These are phyloP conservation scores for Ustilago crameri DNA, from an alignment of 1,284 basidiomycete genomes.

Conservation along the genomic window DNA sequence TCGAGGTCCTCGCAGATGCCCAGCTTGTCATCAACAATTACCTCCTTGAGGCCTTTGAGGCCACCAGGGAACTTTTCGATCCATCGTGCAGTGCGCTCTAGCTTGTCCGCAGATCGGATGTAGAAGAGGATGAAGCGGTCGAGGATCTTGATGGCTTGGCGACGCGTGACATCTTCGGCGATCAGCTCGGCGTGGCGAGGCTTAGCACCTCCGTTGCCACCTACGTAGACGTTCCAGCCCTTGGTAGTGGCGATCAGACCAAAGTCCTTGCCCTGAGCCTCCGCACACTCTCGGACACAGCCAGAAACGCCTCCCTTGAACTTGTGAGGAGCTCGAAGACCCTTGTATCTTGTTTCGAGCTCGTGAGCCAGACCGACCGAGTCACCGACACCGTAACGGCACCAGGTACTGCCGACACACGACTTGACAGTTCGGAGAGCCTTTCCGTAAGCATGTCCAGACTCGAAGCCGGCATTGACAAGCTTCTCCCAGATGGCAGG, in stretches of 20 bases:
- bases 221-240: slow-evolving; percentile 74
- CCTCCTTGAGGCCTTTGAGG: slow-evolving; percentile 75
- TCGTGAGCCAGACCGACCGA: slow-evolving; percentile 79
- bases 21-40: slow-evolving; percentile 80
- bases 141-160: slow-evolving; percentile 73
- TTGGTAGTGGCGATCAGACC: slow-evolving; percentile 82
- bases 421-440: slow-evolving; percentile 74
- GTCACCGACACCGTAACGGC: slow-evolving; percentile 80
- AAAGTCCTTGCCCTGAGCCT: slow-evolving; percentile 81
- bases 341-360: slow-evolving; percentile 80
- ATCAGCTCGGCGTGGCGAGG: slow-evolving; percentile 74
- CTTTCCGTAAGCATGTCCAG: slow-evolving; percentile 80
- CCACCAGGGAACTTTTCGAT: slow-evolving; percentile 79
- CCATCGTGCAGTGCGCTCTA: slow-evolving; percentile 79
- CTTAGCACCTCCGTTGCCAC: slow-evolving; percentile 79
- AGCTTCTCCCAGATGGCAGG: slow-evolving; percentile 80
- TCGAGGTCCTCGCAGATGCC: slow-evolving; percentile 80
- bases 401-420: slow-evolving; percentile 76
- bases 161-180: slow-evolving; percentile 68
- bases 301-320: slow-evolving; percentile 81
- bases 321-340: slow-evolving; percentile 79
- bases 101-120: slow-evolving; percentile 75
- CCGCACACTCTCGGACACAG: slow-evolving; percentile 70
- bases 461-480: slow-evolving; percentile 77
- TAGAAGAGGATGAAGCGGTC: slow-evolving; percentile 79